Evolutionary conservation across 345 rosid species (phyloP).

Genomic region (Eucalyptus tenuipes): DNA sequence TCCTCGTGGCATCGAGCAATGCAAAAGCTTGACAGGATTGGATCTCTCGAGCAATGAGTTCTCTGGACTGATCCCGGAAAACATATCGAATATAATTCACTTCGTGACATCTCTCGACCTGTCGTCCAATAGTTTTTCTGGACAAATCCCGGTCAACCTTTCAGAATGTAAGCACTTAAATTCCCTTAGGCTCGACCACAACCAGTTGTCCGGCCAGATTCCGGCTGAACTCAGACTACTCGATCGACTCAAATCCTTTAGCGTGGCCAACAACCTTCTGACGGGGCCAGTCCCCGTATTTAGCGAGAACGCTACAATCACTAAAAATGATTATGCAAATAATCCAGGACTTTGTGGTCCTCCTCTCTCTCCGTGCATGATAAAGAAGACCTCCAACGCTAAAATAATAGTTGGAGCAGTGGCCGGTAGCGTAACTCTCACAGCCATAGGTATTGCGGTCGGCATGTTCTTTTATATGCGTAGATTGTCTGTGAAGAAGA

Average conservation of each 20-base stretch:
- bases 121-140: conserved; percentile 60
- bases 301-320: fast-evolving
- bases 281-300: conserved; percentile 42
- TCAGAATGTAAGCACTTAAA: conserved; percentile 44
- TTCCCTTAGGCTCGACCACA: conserved; percentile 51
- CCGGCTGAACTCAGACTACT: conserved; percentile 37
- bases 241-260: conserved; percentile 33
- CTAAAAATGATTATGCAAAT: conserved; percentile 13
- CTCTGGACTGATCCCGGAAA: conserved; percentile 38
- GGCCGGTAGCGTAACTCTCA: conserved; percentile 46
- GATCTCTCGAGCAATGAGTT: conserved; percentile 69
- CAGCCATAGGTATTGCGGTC: conserved; percentile 43
- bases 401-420: conserved; percentile 58
- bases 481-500: conserved; percentile 28
- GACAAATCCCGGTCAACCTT: conserved; percentile 29
- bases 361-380: conserved; percentile 28
- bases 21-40: conserved; percentile 52
- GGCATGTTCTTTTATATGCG: conserved; percentile 46
- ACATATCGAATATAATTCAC: conserved; percentile 7
- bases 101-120: conserved; percentile 44
- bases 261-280: conserved; percentile 51
- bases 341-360: conserved; percentile 58
- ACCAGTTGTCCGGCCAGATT: conserved; percentile 47
- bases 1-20: conserved; percentile 31
- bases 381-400: conserved; percentile 1